Percentiles rank a stretch among this genome's conserved stretches.
These are phyloP conservation scores for Monosporascus sp. DNA, from an alignment of 2,329 filamentous ascomycete species.

Conservation along the genomic window DNA sequence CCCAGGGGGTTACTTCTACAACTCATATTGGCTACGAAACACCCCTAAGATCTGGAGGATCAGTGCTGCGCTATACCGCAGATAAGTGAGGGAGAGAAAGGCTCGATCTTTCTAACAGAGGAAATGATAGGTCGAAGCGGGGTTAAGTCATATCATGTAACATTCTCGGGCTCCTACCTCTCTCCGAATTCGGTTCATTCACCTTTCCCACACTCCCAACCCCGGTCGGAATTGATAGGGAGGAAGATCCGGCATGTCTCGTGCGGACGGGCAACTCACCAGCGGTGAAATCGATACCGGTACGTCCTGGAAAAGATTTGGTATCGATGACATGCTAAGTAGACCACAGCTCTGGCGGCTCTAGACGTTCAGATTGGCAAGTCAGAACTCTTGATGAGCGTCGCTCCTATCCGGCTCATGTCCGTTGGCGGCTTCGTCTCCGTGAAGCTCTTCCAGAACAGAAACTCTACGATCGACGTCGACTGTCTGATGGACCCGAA, in stretches of 20 bases:
- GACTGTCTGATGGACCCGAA: constrained; percentile 22
- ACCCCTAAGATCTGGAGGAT: neutral
- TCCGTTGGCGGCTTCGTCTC: constrained; percentile 18
- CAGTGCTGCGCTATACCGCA: neutral
- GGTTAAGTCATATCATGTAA: neutral
- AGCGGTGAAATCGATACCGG: neutral
- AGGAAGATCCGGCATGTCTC: neutral
- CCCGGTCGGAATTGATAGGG: neutral
- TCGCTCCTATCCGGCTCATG: constrained; percentile 22
- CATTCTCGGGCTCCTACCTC: neutral
- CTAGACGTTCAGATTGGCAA: constrained; percentile 17
- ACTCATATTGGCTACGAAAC: neutral
- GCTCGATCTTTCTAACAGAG: neutral
- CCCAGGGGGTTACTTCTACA: neutral
- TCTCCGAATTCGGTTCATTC: neutral
- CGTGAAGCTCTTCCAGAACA: constrained; percentile 16
- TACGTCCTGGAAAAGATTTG: neutral
- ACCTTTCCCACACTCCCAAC: neutral
- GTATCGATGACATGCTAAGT: neutral
- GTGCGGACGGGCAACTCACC: neutral
- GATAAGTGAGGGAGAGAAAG: neutral
- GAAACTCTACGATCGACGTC: constrained; percentile 15
- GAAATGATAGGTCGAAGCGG: neutral
- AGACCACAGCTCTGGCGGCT: constrained; percentile 11
- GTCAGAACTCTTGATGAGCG: constrained; percentile 19